Conservation (phyloP, 2,329 filamentous ascomycete genomes). For the Ophiostoma sp. region DNA sequence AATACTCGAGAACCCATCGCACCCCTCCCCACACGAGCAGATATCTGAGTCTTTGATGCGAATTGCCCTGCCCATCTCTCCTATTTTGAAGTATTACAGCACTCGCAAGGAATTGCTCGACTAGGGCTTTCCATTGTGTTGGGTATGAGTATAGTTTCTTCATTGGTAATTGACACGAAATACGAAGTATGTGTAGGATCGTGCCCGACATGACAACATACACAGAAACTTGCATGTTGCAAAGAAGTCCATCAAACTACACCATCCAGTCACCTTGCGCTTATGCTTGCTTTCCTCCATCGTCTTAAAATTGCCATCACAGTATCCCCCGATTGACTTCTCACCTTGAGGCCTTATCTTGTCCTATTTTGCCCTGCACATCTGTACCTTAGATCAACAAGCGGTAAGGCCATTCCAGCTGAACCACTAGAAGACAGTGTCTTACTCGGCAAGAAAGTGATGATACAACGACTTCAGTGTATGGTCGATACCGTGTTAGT, state of each 20-base stretch:
- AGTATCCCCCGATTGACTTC: background rate
- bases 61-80: background rate
- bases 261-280: no score
- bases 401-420: conserved; percentile 1
- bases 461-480: no score
- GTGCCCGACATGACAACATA: no score
- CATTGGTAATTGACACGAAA: no score
- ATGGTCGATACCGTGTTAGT: background rate
- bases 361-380: background rate
- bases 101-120: background rate
- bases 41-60: background rate
- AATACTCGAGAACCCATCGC: background rate
- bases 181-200: no score
- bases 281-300: no score
- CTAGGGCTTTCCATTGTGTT: background rate
- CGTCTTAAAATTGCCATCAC: no score
- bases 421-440: background rate
- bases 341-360: background rate
- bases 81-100: background rate
- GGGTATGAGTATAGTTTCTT: background rate
- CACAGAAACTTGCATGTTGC: no score
- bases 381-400: background rate
- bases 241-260: no score
- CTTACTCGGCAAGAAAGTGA: background rate
- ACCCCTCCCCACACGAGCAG: background rate